Evolutionary conservation across 1,284 basidiomycete species (phyloP), one percentile per base, ranked within the genome.

Genomic region (Grifola frondosa): DNA sequence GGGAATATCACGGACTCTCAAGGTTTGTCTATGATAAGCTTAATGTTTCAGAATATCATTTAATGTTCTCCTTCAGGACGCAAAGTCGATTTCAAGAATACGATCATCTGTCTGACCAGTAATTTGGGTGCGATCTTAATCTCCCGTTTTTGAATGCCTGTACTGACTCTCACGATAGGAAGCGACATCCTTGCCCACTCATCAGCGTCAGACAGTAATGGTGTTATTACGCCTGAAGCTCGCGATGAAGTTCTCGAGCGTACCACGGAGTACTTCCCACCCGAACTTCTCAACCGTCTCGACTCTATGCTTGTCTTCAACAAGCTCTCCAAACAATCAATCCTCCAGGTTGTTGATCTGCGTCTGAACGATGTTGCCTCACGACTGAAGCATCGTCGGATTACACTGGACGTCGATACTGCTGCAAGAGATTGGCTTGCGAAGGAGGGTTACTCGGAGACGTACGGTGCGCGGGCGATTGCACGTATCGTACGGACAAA

Each of bases 231-330:
- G 0, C 60, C 72, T 1, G 68, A 73, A 37, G 84, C 91, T 11
- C 78, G 76, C 40, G 62, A 75, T 5, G 74, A 81, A 48, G 91
- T 97, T n/a, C 69, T 95, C 17, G 77, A 80, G 44, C 77, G 86
- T 23, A 89, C 91, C 0, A 70, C 80, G 5, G 79, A 81, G 47
- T 83, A 84, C 65, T 96, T 95, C 75, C 84, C 91, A 13, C 94
- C 94, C 0, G 94, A 97, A 65, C 75, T 97, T 2, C 75, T 94
- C 44, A 95, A 96, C 63, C 84, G 92, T 10, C 77, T 96, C 40
- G 92, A 96, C 63, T 84, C 90, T 10, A 86, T 88, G 62, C 71
- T 88, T 19, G 87, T 95, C 12, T 96, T 97, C 73, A 94, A 95
- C 72, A 92, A 91, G 58, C 80, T 95, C 10, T 84, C 88, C 3